Conservation (phyloP, 1,284 basidiomycete genomes). For the Microbotryomycetes sp. region DNA sequence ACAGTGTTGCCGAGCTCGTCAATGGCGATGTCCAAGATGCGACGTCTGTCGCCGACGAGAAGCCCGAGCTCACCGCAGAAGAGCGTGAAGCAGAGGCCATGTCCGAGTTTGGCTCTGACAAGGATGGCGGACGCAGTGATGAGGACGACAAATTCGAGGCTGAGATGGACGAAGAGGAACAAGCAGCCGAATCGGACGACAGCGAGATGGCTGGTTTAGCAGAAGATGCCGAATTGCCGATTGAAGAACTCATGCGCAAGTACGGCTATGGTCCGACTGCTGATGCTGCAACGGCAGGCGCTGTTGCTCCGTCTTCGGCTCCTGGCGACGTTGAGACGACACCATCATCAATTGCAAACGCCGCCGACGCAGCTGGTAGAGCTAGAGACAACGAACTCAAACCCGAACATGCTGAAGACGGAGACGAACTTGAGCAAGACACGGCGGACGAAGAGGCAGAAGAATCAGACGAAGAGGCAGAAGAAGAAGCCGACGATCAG, state of each 20-base stretch:
- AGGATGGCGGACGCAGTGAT: slow-evolving; percentile 32
- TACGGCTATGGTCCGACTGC: slow-evolving; percentile 45
- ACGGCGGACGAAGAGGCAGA: not conserved
- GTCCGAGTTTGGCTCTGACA: slow-evolving; percentile 29
- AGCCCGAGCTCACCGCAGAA: slow-evolving; percentile 42
- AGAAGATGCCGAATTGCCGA: slow-evolving; percentile 50
- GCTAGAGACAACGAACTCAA: slow-evolving; percentile 1
- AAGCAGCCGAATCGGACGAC: slow-evolving; percentile 43
- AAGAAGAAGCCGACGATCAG: slow-evolving; percentile 9
- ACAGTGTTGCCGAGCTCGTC: slow-evolving; percentile 7
- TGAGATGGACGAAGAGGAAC: slow-evolving; percentile 46
- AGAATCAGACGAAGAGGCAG: slow-evolving; percentile 11
- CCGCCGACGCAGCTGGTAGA: slow-evolving; percentile 6
- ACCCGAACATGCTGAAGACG: slow-evolving; percentile 6
- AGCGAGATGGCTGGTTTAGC: slow-evolving; percentile 49
- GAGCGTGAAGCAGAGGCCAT: slow-evolving; percentile 42
- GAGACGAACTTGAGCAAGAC: slow-evolving; percentile 7
- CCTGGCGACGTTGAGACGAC: not conserved
- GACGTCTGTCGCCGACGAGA: slow-evolving; percentile 2
- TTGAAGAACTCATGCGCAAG: slow-evolving; percentile 50
- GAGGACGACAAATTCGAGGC: slow-evolving; percentile 43
- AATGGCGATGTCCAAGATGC: slow-evolving; percentile 17
- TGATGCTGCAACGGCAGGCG: slow-evolving; percentile 15
- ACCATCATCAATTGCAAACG: not conserved
- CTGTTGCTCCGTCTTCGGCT: slow-evolving; percentile 12